A percentile compares a stretch with the other conserved stretches of the same genome.
Evolutionary conservation across 441 rosid species (phyloP).

Genomic region (Rhodomyrtus psidioides): DNA sequence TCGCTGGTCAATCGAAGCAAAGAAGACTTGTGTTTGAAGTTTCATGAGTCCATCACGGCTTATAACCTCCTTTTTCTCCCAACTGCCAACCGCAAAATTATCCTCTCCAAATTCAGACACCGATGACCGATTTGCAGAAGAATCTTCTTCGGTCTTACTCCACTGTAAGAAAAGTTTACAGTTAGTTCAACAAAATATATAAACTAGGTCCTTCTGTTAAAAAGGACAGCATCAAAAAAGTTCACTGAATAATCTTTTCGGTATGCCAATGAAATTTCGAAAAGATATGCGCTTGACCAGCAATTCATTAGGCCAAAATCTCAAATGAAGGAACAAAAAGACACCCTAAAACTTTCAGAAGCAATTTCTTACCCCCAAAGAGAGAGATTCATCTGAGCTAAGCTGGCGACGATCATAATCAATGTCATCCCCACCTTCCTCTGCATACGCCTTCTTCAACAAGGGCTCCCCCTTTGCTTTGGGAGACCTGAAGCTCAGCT

Average conservation of each 20-base stretch:
- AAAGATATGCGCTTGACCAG: background rate
- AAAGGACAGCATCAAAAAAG: background rate
- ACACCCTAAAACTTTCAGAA: background rate
- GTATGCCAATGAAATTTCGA: background rate
- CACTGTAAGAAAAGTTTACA: conserved; percentile 36
- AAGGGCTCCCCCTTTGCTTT: conserved; percentile 85
- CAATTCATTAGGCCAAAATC: background rate
- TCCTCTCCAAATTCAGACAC: conserved; percentile 83
- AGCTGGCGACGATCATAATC: conserved; percentile 88
- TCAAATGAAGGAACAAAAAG: background rate
- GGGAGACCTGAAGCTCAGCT: conserved; percentile 73
- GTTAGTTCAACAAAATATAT: background rate
- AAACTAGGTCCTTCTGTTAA: background rate
- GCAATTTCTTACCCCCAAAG: conserved; percentile 40
- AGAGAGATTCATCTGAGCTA: conserved; percentile 59
- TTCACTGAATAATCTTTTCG: background rate
- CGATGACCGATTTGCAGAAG: conserved; percentile 43
- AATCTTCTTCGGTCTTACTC: conserved; percentile 49
- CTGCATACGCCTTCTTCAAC: conserved; percentile 72
- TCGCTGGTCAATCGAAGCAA: conserved; percentile 88
- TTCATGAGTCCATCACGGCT: conserved; percentile 88
- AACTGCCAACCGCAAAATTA: conserved; percentile 69
- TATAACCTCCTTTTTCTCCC: conserved; percentile 62
- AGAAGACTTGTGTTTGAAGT: conserved; percentile 61
- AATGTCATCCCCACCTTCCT: conserved; percentile 95